Percentiles rank a stretch among this genome's conserved stretches.
Evolutionary conservation across 2,329 filamentous ascomycete genomes (phyloP).

Genomic region (Talaromyces sp.): DNA sequence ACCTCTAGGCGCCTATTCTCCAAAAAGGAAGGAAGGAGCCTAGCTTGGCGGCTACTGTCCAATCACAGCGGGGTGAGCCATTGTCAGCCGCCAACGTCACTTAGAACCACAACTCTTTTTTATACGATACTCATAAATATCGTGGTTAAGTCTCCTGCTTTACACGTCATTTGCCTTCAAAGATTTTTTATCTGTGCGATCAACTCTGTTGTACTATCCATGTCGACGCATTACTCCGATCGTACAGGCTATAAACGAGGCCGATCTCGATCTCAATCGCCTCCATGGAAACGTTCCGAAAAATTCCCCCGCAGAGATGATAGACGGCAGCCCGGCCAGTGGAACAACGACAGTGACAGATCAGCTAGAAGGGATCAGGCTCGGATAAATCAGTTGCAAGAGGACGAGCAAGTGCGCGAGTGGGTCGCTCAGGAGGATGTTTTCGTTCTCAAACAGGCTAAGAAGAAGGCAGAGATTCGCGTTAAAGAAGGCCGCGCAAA

Average conservation of each 20-base stretch:
- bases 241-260: slow-evolving; percentile 34
- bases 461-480: slow-evolving; percentile 94
- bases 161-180: not conserved
- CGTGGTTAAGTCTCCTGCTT: not conserved
- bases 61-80: slow-evolving; percentile 11
- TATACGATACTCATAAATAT: not conserved
- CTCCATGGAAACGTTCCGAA: slow-evolving; percentile 35
- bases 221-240: slow-evolving; percentile 32
- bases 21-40: not conserved
- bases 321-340: slow-evolving; percentile 23
- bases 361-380: slow-evolving; percentile 40
- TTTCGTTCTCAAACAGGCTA: slow-evolving; percentile 93
- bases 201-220: slow-evolving; percentile 13
- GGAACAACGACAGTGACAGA: slow-evolving; percentile 19
- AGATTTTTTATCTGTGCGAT: not conserved
- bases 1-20: not conserved
- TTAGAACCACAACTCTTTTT: not conserved
- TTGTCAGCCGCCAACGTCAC: slow-evolving; percentile 11
- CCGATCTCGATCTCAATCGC: slow-evolving; percentile 38
- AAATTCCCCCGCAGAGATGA: slow-evolving; percentile 33
- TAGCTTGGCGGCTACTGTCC: slow-evolving; percentile 19
- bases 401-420: slow-evolving; percentile 70
- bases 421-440: slow-evolving; percentile 94
- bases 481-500: slow-evolving; percentile 86
- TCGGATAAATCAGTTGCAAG: slow-evolving; percentile 53